Percentiles rank a stretch among this genome's conserved stretches.
These are phyloP conservation scores for Vanilla planifolia DNA, from an alignment of 106 monocot genomes.

Conservation along the genomic window DNA sequence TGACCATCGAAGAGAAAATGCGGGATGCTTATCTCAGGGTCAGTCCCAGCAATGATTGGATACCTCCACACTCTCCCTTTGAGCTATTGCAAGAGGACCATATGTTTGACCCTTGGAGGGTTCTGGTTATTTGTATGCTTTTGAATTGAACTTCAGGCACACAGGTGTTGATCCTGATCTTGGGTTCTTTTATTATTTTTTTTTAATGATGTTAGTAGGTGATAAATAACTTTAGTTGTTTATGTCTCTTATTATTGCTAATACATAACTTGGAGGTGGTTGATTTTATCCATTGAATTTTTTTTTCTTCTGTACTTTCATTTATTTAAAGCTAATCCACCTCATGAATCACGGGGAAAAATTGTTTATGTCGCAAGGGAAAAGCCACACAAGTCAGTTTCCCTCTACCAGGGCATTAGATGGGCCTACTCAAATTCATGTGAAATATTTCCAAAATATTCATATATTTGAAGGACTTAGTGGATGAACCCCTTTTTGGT, in stretches of 20 bases:
- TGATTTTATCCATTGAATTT: not conserved
- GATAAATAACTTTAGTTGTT: not conserved
- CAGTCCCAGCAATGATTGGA: conserved; percentile 6
- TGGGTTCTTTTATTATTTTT: not conserved
- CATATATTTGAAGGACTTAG: no score
- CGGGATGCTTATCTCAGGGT: conserved; percentile 31
- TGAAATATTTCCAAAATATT: no score
- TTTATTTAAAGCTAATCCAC: no score
- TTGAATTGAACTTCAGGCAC: conserved; percentile 33
- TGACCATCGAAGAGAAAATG: conserved; percentile 19
- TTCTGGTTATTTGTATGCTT: conserved; percentile 44
- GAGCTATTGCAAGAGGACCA: conserved; percentile 37
- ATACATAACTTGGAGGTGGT: not conserved
- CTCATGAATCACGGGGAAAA: no score
- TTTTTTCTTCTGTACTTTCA: no score
- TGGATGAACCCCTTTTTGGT: no score
- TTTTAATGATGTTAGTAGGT: no score
- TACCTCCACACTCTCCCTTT: conserved; percentile 29
- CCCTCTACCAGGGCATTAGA: no score
- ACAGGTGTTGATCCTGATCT: conserved; percentile 15
- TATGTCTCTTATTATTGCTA: not conserved
- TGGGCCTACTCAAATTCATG: no score
- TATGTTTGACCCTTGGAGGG: conserved; percentile 54
- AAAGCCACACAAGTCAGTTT: no score
- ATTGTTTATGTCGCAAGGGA: no score